phyloP scores from a whole-genome alignment of 108 stramenopile species.

The Fragilaria crotonensis region DNA sequence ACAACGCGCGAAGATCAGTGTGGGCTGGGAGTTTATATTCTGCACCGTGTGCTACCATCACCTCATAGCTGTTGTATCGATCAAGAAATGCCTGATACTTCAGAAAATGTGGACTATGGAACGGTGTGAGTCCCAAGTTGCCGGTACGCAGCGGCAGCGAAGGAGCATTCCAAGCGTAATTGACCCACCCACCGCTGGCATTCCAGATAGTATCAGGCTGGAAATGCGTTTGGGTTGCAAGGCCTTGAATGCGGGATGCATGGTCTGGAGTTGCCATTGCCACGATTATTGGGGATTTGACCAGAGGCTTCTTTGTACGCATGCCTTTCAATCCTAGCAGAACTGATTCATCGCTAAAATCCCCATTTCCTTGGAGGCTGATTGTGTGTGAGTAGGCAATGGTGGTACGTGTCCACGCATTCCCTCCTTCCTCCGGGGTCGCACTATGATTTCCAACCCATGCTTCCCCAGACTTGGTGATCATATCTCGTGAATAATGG shows the following conservation, averaged over 20 bases:
- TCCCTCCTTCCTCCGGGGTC: background rate
- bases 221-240: background rate
- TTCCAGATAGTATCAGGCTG: slow-evolving; percentile 7
- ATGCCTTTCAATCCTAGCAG: too few relatives aligned
- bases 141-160: too few relatives aligned
- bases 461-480: background rate
- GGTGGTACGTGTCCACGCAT: background rate
- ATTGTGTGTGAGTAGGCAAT: background rate
- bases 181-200: background rate
- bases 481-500: slow-evolving; percentile 6
- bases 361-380: too few relatives aligned
- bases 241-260: background rate
- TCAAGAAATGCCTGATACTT: too few relatives aligned
- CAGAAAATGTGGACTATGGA: too few relatives aligned
- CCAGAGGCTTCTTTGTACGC: background rate
- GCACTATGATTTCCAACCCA: background rate
- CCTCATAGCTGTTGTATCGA: too few relatives aligned
- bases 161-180: background rate
- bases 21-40: too few relatives aligned
- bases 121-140: too few relatives aligned
- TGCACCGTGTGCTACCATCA: too few relatives aligned
- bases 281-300: background rate
- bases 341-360: too few relatives aligned
- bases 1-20: too few relatives aligned
- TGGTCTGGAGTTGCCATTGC: background rate